Conservation (phyloP, 768 basidiomycete species). For the Exidia glandulosa region DNA sequence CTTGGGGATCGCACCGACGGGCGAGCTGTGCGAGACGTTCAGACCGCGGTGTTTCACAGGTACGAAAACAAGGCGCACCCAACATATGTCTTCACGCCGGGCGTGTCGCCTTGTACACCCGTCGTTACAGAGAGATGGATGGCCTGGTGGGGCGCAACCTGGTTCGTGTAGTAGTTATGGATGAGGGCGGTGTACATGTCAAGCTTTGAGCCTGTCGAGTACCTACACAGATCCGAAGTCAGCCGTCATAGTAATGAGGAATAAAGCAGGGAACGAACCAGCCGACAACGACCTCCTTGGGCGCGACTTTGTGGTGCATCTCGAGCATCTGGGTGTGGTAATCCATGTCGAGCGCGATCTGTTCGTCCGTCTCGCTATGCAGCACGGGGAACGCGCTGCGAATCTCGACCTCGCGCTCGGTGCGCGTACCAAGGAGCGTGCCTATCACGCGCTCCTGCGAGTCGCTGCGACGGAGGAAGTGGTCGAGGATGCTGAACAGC, state of each 20-base stretch:
- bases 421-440: constrained; percentile 80
- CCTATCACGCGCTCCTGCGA: constrained; percentile 86
- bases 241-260: background rate
- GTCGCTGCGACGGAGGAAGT: constrained; percentile 82
- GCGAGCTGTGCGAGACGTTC: constrained; percentile 41
- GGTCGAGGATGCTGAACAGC: constrained; percentile 90
- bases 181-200: constrained; percentile 95
- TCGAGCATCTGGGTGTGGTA: constrained; percentile 93
- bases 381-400: constrained; percentile 83
- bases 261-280: constrained; percentile 49
- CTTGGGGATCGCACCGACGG: constrained; percentile 79
- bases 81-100: constrained; percentile 80
- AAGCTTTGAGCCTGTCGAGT: constrained; percentile 81
- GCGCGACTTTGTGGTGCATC: constrained; percentile 71
- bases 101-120: constrained; percentile 47
- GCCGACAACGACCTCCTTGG: constrained; percentile 85
- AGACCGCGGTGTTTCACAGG: background rate
- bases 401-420: constrained; percentile 42
- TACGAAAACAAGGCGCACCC: constrained; percentile 38
- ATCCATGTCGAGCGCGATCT: constrained; percentile 93
- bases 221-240: constrained; percentile 38
- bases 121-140: constrained; percentile 89
- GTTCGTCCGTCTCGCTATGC: constrained; percentile 84
- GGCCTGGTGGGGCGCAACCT: constrained; percentile 79
- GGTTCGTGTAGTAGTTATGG: constrained; percentile 94